Base-by-base conservation (phyloP, 2,329 filamentous ascomycete genomes). In the Sclerotinia sclerotiorum region DNA sequence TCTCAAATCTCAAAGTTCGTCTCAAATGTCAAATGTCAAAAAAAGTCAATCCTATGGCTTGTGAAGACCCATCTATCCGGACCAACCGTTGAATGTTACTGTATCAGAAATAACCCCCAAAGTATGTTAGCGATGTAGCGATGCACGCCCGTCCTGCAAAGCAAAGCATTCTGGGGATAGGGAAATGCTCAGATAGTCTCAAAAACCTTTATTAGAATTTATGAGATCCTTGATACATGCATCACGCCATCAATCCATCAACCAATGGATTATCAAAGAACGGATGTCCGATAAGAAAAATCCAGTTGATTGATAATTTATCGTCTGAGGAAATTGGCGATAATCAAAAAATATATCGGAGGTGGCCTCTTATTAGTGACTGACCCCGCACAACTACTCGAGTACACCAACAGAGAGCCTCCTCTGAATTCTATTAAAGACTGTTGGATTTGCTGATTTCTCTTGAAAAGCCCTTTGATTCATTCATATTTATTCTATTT, bases 241-340 rank as follows among this genome's bases (percentile, higher is more conserved):
- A 48, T 61, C 44, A 61, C 58, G 44, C 58, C 58, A 61, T 61
- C 48, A 11, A 17, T 13, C 35, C 1, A 6, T 24, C 39, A 60
- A 8, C 42, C 57, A 60, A 48, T 48, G 1, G 19, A 21, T 21
- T 17, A 1, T 11, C 44, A 5, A 35, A 13, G n/a, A 35, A 24
- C 29, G 44, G 44, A 11, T 6, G 58, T 35, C 10, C 58, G 58
- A 61, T 61, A 61, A 61, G 58, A 15, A 61, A 49, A 61, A 35
- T 32, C 17, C 4, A 27, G 29, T 35, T 49, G 58, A 61, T 49
- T 61, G 27, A 61, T 61, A 49, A 49, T 35, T 17, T 49, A 19
- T 61, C 11, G n/a, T 49, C 27, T 48, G 42, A 61, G 27, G 10
- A 61, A 35, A 17, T 35, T 8, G 8, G 27, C 49, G 27, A 32